Evolutionary conservation across 148 eudicot species (phyloP), one percentile per base, ranked within the genome.

Genomic region (Diospyros lotus): DNA sequence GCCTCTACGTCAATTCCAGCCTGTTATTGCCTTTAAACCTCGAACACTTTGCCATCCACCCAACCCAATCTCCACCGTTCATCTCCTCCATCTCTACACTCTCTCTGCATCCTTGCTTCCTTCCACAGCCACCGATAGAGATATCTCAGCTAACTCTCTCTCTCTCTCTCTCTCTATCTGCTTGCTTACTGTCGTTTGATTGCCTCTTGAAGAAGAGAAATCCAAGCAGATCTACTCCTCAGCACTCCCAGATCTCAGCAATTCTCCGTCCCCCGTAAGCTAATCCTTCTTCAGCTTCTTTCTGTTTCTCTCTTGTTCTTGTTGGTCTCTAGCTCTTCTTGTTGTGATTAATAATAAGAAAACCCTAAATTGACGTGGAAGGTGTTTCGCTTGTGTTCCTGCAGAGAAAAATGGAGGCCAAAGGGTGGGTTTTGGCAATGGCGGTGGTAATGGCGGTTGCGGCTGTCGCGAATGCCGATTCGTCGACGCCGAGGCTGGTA

Each of bases 401-500:
- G 64, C 64, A 60, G 68, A 28, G 2, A 68, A 56, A 38, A 74
- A 76, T 69, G 79, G 62, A 59, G 62, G n/a, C 56, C 58, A 77
- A 70, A 38, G 58, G 39, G 48, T 52, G 58, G 11, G 18, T 68
- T 2, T 45, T 77, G 12, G 69, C 61, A 1, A 0, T 71, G 13
- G 13, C 44, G 63, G 13, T 48, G 76, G 59, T 76, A 51, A 48
- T 76, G 55, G 74, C 78, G 14, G 43, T 64, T 4, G 66, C 75
- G 44, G 70, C 56, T 28, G 44, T 38, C 28, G 75, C 75, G 18
- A 59, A 69, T 9, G 80, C 66, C 1, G 89, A 85, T 52, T 54
- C 76, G 14, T 59, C 87, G 1, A 80, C 70, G 12, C 84, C 81
- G 4, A 56, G 75, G 2, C 64, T 82, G 60, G 83, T 79, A 75